These are phyloP conservation scores for Monosporascus sp. DNA, from an alignment of 2,329 filamentous ascomycete species.

Conservation along the genomic window DNA sequence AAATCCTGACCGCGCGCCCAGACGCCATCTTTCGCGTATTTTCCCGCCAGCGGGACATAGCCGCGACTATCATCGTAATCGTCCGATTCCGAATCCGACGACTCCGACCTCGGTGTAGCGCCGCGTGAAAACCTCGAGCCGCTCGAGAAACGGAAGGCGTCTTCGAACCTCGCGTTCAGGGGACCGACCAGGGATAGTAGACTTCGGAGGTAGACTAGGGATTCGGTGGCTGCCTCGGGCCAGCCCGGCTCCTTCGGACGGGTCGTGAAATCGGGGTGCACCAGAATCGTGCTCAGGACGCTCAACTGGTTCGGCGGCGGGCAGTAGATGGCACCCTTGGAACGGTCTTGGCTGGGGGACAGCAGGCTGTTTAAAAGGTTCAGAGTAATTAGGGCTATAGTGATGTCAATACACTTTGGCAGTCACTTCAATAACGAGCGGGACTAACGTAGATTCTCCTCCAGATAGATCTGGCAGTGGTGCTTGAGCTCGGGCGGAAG, in stretches of 20 bases:
- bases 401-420: conserved; percentile 7
- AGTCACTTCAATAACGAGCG: not conserved
- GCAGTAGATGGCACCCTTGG: conserved; percentile 44
- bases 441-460: conserved; percentile 63
- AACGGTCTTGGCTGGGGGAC: conserved; percentile 37
- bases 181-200: conserved; percentile 62
- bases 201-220: conserved; percentile 65
- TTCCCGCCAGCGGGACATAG: conserved; percentile 48
- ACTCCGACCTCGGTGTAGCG: conserved; percentile 8
- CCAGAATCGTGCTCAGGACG: conserved; percentile 71
- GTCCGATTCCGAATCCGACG: conserved; percentile 38
- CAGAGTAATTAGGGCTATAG: conserved; percentile 50
- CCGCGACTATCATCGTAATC: conserved; percentile 45
- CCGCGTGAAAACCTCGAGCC: conserved; percentile 21
- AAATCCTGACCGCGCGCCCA: conserved; percentile 79
- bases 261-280: conserved; percentile 76
- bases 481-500: conserved; percentile 60
- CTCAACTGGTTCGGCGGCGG: conserved; percentile 70
- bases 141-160: conserved; percentile 63
- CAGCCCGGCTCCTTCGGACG: conserved; percentile 58
- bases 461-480: conserved; percentile 66
- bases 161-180: conserved; percentile 60
- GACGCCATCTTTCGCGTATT: conserved; percentile 60
- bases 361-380: conserved; percentile 60
- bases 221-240: conserved; percentile 56